Percentiles rank a stretch among this genome's conserved stretches.
These are phyloP conservation scores for Pseudocercospora fuligena DNA, from an alignment of 2,329 filamentous ascomycete genomes.

Conservation along the genomic window DNA sequence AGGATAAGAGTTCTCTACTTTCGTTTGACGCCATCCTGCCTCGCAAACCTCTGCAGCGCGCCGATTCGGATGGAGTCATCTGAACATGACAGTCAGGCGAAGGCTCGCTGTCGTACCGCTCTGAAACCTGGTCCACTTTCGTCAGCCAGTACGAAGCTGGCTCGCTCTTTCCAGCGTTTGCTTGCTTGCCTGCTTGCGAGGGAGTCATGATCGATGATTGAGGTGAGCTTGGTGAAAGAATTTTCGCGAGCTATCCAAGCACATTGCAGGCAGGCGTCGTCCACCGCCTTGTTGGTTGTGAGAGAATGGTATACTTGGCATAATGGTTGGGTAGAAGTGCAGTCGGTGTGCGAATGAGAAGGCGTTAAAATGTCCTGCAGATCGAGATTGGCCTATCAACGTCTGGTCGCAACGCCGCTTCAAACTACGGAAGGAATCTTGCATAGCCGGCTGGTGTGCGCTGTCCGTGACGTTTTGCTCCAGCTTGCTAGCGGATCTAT, in stretches of 20 bases:
- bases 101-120: conserved; percentile 14
- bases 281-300: conserved; percentile 20
- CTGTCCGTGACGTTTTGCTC: conserved; percentile 12
- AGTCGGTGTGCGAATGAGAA: conserved; percentile 18
- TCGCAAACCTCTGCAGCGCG: conserved; percentile 10
- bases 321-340: conserved; percentile 17
- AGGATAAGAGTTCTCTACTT: conserved; percentile 6
- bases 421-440: conserved; percentile 8
- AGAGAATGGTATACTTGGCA: conserved; percentile 24
- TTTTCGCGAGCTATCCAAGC: conserved; percentile 23
- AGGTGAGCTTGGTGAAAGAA: conserved; percentile 4
- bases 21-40: conserved; percentile 14
- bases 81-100: conserved; percentile 8
- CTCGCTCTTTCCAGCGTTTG: background rate
- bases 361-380: conserved; percentile 12
- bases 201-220: conserved; percentile 6
- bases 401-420: conserved; percentile 11
- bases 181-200: background rate
- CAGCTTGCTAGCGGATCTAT: conserved; percentile 9
- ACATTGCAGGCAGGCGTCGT: conserved; percentile 16
- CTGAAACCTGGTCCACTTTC: conserved; percentile 7
- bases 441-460: conserved; percentile 19
- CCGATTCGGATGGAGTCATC: conserved; percentile 2
- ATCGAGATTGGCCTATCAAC: conserved; percentile 11
- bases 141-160: conserved; percentile 1